Base-by-base conservation (phyloP, 352 stramenopile genomes). In the Phytopythium cucurbitacearum region DNA sequence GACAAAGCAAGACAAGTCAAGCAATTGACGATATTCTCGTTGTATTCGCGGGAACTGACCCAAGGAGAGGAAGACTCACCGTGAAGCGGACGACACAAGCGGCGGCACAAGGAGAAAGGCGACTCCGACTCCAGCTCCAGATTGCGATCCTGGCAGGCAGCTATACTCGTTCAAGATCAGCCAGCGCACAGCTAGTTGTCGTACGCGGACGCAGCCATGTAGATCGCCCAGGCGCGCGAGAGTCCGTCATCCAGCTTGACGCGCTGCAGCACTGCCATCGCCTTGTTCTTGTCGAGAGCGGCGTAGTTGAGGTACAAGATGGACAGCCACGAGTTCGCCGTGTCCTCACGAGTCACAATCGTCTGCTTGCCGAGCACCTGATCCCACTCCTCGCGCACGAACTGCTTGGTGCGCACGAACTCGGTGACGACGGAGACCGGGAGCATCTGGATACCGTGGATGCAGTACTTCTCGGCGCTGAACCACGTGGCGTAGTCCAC, bases 191-290 rank as follows among this genome's bases (percentile, higher is more conserved):
- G 16, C 3, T 32, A 33, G 41, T 10, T 33, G 8, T 33, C 41
- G 39, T 60, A 56, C 37, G 73, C 69, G 35, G 65, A 76, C 11
- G 68, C 68, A n/a, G 76, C 73, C 73, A 87, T 85, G 67, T 87
- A 91, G 3, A 91, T 56, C 13, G 80, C 80, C 80, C 80, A 91
- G 2, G 80, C 61, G 21, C 80, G 80, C 33, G 76, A 74, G 15
- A 91, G 65, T 1, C 80, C 80, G 53, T 89, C 78, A 52, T 91
- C 81, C 73, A 91, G 77, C 33, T 70, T 78, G 50, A 62, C 57
- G 40, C 62, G 76, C 42, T 80, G 56, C 16, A 91, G 68, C 46
- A 89, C 75, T 4, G 59, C 38, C 56, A 80, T 67, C 13, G 80
- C 73, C n/a, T 57, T 56, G 16, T 75, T 56, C n/a, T 79, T 74